Evolutionary conservation across 352 stramenopile genomes (phyloP).

Genomic region (Poterioochromonas sp.): DNA sequence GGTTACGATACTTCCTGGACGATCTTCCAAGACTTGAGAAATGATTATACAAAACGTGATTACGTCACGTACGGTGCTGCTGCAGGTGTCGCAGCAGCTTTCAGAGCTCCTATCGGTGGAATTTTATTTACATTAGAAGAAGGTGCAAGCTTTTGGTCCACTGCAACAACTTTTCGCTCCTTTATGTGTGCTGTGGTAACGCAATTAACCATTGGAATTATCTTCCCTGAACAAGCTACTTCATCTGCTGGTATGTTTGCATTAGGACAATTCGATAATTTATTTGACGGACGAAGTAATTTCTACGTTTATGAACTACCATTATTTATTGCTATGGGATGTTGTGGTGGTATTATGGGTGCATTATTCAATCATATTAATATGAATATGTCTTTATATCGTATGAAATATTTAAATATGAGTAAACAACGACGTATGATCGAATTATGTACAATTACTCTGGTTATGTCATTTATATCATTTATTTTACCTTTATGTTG

Average conservation of each 20-base stretch:
- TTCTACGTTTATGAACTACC: constrained; percentile 81
- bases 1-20: constrained; percentile 52
- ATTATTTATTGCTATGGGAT: constrained; percentile 91
- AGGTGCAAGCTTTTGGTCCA: constrained; percentile 93
- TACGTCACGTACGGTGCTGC: constrained; percentile 94
- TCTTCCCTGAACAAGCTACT: constrained; percentile 37
- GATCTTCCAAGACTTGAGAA: constrained; percentile 77
- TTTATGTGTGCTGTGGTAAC: constrained; percentile 91
- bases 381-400: constrained; percentile 10
- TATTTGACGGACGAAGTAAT: constrained; percentile 42
- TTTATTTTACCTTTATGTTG: constrained; percentile 17
- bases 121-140: constrained; percentile 96
- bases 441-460: background rate
- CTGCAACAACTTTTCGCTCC: constrained; percentile 90
- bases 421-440: constrained; percentile 6
- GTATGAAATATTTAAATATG: constrained; percentile 1
- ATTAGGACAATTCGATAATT: constrained; percentile 74
- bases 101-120: constrained; percentile 89
- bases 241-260: constrained; percentile 52
- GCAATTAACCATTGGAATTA: constrained; percentile 49
- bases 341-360: constrained; percentile 83
- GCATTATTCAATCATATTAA: constrained; percentile 79
- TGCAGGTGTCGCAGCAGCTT: constrained; percentile 89
- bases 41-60: constrained; percentile 86
- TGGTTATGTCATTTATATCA: background rate